These are phyloP conservation scores for Boechera retrofracta DNA, from an alignment of 345 rosid genomes.

Conservation along the genomic window DNA sequence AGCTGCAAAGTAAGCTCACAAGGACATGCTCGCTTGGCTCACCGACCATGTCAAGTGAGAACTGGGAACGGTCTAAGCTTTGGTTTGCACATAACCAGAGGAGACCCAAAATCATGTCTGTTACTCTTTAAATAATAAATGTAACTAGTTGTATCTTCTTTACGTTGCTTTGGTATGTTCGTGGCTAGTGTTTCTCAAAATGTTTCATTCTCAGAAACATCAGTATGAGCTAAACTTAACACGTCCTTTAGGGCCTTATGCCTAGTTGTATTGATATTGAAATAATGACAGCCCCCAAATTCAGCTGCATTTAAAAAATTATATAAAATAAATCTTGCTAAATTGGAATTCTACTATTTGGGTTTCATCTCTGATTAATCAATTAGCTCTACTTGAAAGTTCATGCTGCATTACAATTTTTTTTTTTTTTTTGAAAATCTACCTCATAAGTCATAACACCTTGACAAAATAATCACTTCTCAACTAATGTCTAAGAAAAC, in stretches of 20 bases:
- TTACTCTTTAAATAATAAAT: background rate
- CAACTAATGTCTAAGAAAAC: background rate
- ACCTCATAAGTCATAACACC: no score
- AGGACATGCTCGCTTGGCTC: slow-evolving; percentile 66
- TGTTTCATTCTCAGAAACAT: background rate
- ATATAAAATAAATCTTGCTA: background rate
- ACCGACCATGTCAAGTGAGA: slow-evolving; percentile 59
- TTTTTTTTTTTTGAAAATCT: no score
- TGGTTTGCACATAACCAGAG: slow-evolving; percentile 24
- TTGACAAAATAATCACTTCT: background rate
- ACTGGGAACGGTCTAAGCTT: background rate
- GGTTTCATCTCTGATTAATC: background rate
- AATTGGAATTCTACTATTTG: background rate
- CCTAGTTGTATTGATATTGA: background rate
- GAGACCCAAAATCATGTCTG: background rate
- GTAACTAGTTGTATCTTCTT: background rate
- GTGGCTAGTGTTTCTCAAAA: slow-evolving; percentile 1
- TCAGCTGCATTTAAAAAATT: background rate
- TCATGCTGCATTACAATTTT: no score
- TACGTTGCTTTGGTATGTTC: background rate
- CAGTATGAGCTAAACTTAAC: background rate
- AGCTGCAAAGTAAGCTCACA: slow-evolving; percentile 76
- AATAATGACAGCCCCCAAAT: background rate
- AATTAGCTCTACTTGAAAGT: background rate
- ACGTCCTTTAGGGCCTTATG: background rate